Conservation (phyloP, 495 filamentous ascomycete genomes). For the Penicillium coffeae region DNA sequence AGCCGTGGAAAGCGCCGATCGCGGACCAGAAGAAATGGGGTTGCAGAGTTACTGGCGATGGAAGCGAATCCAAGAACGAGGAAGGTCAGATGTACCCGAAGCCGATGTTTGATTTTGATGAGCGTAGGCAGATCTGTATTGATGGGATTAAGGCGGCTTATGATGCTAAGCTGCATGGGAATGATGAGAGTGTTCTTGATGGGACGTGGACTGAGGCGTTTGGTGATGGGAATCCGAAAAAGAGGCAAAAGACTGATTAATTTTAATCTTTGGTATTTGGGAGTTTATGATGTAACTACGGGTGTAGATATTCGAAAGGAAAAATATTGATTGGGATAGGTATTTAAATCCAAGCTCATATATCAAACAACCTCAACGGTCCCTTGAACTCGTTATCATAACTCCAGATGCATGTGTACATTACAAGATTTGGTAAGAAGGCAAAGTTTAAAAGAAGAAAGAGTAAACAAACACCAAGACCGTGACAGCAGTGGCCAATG, state of each 20-base stretch:
- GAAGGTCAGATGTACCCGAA: constrained; percentile 53
- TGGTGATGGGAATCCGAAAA: constrained; percentile 17
- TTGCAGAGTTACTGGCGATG: constrained; percentile 54
- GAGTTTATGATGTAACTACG: too few relatives aligned
- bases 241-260: constrained; percentile 18
- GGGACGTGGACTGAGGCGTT: constrained; percentile 61
- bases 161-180: constrained; percentile 54
- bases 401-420: constrained; percentile 9
- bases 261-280: too few relatives aligned
- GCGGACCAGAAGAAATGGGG: constrained; percentile 57
- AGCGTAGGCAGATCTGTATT: constrained; percentile 55
- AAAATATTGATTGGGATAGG: not conserved
- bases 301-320: not conserved
- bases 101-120: constrained; percentile 68
- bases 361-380: not conserved
- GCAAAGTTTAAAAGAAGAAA: constrained; percentile 30
- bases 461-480: constrained; percentile 39
- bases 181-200: constrained; percentile 54
- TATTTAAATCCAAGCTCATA: not conserved
- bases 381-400: constrained; percentile 2
- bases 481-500: constrained; percentile 33
- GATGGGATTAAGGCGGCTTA: constrained; percentile 64
- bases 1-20: constrained; percentile 66
- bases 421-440: constrained; percentile 1
- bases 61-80: constrained; percentile 28